Evolutionary conservation across 345 rosid genomes (phyloP), one percentile per base, ranked within the genome.

Genomic region (Syzygium oleosum): DNA sequence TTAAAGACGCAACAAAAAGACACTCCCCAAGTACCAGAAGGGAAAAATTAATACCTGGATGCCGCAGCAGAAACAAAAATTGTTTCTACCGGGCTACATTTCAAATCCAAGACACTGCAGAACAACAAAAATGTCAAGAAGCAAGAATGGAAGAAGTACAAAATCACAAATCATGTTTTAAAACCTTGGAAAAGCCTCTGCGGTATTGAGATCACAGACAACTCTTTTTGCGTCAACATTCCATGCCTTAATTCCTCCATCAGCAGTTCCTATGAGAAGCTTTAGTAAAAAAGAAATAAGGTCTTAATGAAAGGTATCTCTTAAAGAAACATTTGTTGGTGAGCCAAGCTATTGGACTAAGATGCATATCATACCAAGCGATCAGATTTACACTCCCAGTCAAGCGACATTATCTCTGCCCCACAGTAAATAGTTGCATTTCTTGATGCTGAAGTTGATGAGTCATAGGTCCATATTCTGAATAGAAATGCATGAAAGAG

Each of bases 351-450:
- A 34, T 46, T 84, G 84, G 9, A 22, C 27, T 87, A 85, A 38
- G 56, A 51, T 63, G n/a, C 51, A 54, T 84, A 68, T 77, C 90
- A 87, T 91, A 95, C 97, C 95, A 95, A 86, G 87, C 97, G 96
- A 86, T 94, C 93, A 85, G 97, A 95, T 92, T 95, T 95, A 89
- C 96, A 94, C 55, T 94, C 97, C 97, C 97, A 95, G 89, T 94
- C 97, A 86, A 95, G 95, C 3, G 96, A 94, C 93, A 93, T 90
- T 86, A 95, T 93, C 93, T 94, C 94, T 43, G 95, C 89, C 85
- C 97, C 96, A 84, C 97, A 95, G 87, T 95, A 95, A 85, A 95
- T 94, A 56, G 97, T 95, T 73, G 97, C 97, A 91, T 95, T 95
- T 91, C 97, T 95, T 85, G 97, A 92, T 84, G 96, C 91, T 55